A percentile compares a stretch with the other conserved stretches of the same genome.
Evolutionary conservation across 139 green algal species (phyloP).

Genomic region (Chlorella sp.): DNA sequence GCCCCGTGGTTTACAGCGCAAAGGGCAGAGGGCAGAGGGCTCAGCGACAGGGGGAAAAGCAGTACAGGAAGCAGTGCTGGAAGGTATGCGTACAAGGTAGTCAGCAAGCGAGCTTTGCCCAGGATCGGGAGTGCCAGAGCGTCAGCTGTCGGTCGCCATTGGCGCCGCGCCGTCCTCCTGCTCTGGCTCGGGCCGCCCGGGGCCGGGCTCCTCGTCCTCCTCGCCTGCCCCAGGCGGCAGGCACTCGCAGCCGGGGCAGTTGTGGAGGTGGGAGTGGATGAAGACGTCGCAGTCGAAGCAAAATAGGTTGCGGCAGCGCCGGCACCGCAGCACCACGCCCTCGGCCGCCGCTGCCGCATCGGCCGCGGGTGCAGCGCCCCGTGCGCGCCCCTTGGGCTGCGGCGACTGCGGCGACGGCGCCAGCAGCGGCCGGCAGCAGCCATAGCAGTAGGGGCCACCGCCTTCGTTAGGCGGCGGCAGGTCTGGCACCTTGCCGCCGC

Average conservation of each 20-base stretch:
- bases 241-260: constrained; percentile 89
- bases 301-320: constrained; percentile 77
- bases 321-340: constrained; percentile 67
- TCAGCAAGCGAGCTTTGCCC: no score
- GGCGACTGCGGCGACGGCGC: not conserved
- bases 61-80: no score
- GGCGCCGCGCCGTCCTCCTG: no score
- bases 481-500: constrained; percentile 5
- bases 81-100: no score
- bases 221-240: no score
- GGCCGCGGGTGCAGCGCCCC: constrained; percentile 4
- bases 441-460: constrained; percentile 51
- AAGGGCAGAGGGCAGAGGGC: no score
- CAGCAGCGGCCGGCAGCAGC: constrained; percentile 46
- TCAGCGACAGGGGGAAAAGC: no score
- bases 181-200: no score
- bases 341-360: not conserved
- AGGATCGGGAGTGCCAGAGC: no score
- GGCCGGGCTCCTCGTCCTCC: no score
- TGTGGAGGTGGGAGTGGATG: constrained; percentile 93
- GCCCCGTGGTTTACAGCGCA: no score
- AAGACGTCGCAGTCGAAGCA: constrained; percentile 95
- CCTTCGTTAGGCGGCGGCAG: not conserved
- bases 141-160: no score
- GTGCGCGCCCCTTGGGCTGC: not conserved